Conservation (phyloP, 2,329 filamentous ascomycete genomes). For the Colletotrichum falcatum region DNA sequence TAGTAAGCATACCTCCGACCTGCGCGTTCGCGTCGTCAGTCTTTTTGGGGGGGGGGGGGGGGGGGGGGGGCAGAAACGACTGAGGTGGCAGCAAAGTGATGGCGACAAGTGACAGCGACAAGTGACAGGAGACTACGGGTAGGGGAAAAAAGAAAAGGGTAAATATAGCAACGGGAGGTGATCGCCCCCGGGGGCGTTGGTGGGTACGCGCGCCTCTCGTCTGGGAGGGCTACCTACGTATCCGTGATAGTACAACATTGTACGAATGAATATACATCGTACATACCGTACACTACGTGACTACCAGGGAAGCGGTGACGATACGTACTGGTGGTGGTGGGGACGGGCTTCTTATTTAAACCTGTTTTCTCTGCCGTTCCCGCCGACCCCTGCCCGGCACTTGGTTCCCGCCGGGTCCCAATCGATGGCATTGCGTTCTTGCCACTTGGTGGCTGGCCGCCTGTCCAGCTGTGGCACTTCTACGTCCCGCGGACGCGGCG, state of each 20-base stretch:
- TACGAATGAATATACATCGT: too few species aligned
- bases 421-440: background rate
- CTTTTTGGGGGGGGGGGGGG: too few species aligned
- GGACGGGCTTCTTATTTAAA: background rate
- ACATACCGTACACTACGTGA: background rate
- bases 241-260: too few species aligned
- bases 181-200: background rate
- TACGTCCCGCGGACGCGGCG: background rate
- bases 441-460: too few species aligned
- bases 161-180: constrained; percentile 26
- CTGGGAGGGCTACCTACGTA: too few species aligned
- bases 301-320: background rate
- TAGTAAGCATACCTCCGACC: constrained; percentile 1
- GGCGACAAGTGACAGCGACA: background rate
- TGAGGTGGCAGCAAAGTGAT: background rate
- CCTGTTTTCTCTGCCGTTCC: background rate
- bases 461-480: background rate
- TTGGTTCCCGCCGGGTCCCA: background rate
- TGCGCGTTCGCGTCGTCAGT: background rate
- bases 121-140: background rate
- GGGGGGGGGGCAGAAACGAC: background rate
- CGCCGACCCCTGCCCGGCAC: background rate
- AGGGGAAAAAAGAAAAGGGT: background rate
- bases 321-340: background rate
- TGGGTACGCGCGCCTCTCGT: background rate